Percentiles rank a stretch among this genome's conserved stretches.
phyloP scores from a whole-genome alignment of 441 rosid species.

The Adansonia grandidieri region DNA sequence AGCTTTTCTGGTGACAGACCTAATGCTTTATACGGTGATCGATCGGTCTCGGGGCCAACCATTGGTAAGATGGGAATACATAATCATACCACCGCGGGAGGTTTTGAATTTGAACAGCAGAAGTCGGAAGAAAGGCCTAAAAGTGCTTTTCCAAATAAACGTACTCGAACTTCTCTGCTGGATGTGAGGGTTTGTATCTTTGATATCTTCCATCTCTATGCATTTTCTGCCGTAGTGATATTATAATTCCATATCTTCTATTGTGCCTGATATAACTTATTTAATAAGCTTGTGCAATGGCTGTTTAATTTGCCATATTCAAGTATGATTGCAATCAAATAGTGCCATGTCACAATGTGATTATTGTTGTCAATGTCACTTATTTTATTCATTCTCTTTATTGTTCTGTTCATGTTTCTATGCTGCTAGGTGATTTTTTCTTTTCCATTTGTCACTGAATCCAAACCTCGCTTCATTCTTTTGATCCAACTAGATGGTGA shows the following conservation, averaged over 20 bases:
- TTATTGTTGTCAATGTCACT: not conserved
- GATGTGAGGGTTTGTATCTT: conserved; percentile 66
- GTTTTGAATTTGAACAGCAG: conserved; percentile 79
- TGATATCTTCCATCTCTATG: conserved; percentile 21
- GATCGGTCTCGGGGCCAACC: conserved; percentile 61
- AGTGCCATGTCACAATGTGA: not conserved
- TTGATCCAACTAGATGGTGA: not conserved
- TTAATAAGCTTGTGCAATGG: conserved; percentile 10
- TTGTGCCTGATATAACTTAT: not conserved
- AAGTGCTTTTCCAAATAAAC: conserved; percentile 75
- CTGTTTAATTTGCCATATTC: not conserved
- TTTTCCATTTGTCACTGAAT: conserved; percentile 11
- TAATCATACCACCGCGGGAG: conserved; percentile 58
- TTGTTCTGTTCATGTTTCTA: not conserved
- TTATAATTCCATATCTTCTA: not conserved
- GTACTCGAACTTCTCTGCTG: conserved; percentile 93
- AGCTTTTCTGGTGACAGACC: conserved; percentile 61
- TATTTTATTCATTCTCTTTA: conserved; percentile 10
- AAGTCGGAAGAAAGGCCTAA: conserved; percentile 80
- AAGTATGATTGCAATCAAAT: conserved; percentile 9
- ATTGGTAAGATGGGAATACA: conserved; percentile 77
- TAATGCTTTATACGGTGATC: conserved; percentile 62
- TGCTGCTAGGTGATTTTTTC: not conserved
- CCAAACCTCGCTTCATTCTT: conserved; percentile 12
- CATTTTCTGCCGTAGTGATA: conserved; percentile 15